Conservation (phyloP, 192 early-diverging fungal species). For the Coemansia sp. region DNA sequence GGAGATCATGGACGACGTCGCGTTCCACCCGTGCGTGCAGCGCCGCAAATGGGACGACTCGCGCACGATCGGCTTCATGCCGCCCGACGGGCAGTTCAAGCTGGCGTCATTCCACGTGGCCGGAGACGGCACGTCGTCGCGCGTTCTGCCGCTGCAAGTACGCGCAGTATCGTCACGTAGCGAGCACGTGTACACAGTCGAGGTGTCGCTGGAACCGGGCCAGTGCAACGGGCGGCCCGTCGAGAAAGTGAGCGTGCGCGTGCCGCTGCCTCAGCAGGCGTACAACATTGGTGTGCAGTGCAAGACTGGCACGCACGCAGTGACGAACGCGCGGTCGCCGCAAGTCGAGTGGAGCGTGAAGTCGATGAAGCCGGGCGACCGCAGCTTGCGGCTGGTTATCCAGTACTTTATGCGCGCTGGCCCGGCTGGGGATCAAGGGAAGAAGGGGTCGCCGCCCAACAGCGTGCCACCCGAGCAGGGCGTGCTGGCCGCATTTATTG, state of each 20-base stretch:
- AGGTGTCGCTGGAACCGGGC: conserved; percentile 13
- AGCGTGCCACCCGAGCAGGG: background rate
- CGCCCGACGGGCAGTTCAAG: conserved; percentile 90
- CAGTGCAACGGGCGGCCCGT: conserved; percentile 23
- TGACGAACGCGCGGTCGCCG: conserved; percentile 14
- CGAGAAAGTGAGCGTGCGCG: conserved; percentile 29
- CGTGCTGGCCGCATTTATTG: conserved; percentile 24
- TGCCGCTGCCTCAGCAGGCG: conserved; percentile 30
- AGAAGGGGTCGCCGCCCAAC: too few relatives aligned
- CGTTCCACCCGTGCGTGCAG: conserved; percentile 90
- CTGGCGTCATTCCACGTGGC: conserved; percentile 53
- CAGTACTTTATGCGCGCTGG: conserved; percentile 14
- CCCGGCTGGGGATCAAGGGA: too few relatives aligned
- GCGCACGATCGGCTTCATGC: conserved; percentile 82
- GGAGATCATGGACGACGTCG: conserved; percentile 70
- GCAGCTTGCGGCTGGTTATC: conserved; percentile 11
- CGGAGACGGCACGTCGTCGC: background rate
- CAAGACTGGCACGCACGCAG: conserved; percentile 33
- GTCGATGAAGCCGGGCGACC: conserved; percentile 14
- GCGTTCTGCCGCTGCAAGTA: conserved; percentile 23
- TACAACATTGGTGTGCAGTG: conserved; percentile 45
- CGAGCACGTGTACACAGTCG: conserved; percentile 10
- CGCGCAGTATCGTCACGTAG: conserved; percentile 9
- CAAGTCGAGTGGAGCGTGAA: conserved; percentile 39
- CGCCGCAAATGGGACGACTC: conserved; percentile 77